Evolutionary conservation across 1,139 yeast species (phyloP).

Genomic region (Taiozyma sp.): DNA sequence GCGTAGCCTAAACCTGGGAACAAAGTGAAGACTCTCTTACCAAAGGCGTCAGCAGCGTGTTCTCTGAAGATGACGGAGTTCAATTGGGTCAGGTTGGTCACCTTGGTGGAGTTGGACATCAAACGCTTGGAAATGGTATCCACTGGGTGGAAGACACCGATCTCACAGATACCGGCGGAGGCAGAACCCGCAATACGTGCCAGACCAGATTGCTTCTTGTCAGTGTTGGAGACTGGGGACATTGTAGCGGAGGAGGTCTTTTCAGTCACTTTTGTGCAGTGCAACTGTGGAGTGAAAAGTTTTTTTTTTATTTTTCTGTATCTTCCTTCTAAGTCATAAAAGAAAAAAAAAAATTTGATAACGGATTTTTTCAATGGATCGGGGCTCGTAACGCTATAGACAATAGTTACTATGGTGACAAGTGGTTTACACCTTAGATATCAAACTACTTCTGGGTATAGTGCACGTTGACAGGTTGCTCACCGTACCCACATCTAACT

Average conservation of each 20-base stretch:
- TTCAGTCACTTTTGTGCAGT: no score
- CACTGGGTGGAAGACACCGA: conserved; percentile 97
- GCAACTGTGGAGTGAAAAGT: not conserved
- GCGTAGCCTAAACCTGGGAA: conserved; percentile 99
- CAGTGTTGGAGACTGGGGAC: conserved; percentile 30
- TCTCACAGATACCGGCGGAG: conserved; percentile 94
- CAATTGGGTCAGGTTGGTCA: conserved; percentile 59
- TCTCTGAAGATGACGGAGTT: conserved; percentile 86
- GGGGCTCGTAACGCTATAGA: not conserved
- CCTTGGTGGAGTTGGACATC: conserved; percentile 87
- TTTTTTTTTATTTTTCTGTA: not conserved
- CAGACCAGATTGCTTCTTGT: conserved; percentile 81
- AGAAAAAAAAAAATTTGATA: not conserved
- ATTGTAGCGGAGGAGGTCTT: conserved; percentile 1
- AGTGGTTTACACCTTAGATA: no score
- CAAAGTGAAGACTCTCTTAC: conserved; percentile 70
- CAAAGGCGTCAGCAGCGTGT: conserved; percentile 67
- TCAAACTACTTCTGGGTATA: no score
- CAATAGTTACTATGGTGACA: no score
- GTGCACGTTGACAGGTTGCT: no score
- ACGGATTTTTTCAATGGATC: not conserved
- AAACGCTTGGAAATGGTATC: conserved; percentile 97
- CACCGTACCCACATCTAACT: no score
- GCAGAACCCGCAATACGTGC: conserved; percentile 97
- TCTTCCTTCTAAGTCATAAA: not conserved